These are phyloP conservation scores for Pythium apleroticum DNA, from an alignment of 352 stramenopile species.

Conservation along the genomic window DNA sequence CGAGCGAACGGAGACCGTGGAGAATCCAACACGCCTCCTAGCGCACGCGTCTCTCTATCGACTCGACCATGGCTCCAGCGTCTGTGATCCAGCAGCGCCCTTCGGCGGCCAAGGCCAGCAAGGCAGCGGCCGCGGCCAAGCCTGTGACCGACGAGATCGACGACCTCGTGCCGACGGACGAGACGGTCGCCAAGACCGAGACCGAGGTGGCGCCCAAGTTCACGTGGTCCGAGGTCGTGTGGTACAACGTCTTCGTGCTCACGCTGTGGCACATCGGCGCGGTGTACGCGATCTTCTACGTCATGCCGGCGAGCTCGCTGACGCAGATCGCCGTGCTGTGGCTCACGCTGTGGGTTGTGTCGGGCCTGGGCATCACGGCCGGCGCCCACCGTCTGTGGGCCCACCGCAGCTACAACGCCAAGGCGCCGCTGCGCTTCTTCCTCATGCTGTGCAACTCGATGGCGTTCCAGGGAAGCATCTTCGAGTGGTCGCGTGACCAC, in stretches of 20 bases:
- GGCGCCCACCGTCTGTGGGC: slow-evolving; percentile 97
- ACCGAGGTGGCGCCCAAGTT: slow-evolving; percentile 37
- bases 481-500: slow-evolving; percentile 99
- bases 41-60: not conserved
- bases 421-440: slow-evolving; percentile 88
- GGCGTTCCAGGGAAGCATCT: slow-evolving; percentile 96
- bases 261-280: slow-evolving; percentile 67
- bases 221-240: slow-evolving; percentile 76
- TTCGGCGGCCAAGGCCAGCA: slow-evolving; percentile 3
- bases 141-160: slow-evolving; percentile 42
- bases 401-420: slow-evolving; percentile 95
- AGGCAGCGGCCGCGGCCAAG: slow-evolving; percentile 1
- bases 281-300: slow-evolving; percentile 65
- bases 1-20: not conserved
- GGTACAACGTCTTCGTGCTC: slow-evolving; percentile 82
- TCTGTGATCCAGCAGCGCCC: not conserved
- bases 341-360: slow-evolving; percentile 63
- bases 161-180: slow-evolving; percentile 25
- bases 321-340: slow-evolving; percentile 61
- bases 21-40: not conserved
- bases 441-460: slow-evolving; percentile 99
- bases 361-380: slow-evolving; percentile 96
- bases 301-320: slow-evolving; percentile 50
- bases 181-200: slow-evolving; percentile 27
- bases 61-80: not conserved